phyloP scores from a whole-genome alignment of 345 rosid genomes.

The Pistacia atlantica region DNA sequence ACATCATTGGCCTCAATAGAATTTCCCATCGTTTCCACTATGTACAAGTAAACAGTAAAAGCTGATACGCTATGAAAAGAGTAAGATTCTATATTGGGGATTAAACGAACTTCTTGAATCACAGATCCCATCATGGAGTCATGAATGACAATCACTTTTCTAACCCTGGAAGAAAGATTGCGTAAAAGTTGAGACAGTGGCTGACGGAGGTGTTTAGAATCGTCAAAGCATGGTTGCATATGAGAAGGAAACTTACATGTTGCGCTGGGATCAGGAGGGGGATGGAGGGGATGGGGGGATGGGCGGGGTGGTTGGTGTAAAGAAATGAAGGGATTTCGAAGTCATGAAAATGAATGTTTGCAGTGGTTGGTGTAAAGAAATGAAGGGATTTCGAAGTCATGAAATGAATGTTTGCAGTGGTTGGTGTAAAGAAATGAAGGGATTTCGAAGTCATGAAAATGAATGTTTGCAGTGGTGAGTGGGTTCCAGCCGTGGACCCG shows the following conservation, averaged over 20 bases:
- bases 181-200: conserved; percentile 30
- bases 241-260: not conserved
- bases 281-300: not conserved
- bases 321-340: no score
- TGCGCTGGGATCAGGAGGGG: conserved; percentile 36
- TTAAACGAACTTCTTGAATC: conserved; percentile 9
- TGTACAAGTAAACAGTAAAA: conserved; percentile 26
- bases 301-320: no score
- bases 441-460: no score
- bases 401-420: no score
- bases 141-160: conserved; percentile 7
- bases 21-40: conserved; percentile 25
- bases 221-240: conserved; percentile 38
- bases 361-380: conserved; percentile 1
- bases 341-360: no score
- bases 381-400: conserved; percentile 16
- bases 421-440: no score
- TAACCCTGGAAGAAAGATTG: conserved; percentile 25
- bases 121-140: no score
- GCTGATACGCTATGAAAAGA: conserved; percentile 48
- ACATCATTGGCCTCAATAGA: not conserved
- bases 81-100: conserved; percentile 42
- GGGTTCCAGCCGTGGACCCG: conserved; percentile 14
- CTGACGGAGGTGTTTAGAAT: conserved; percentile 26
- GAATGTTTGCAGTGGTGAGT: no score